These are phyloP conservation scores for Turritis glabra DNA, from an alignment of 345 rosid genomes.

Conservation along the genomic window DNA sequence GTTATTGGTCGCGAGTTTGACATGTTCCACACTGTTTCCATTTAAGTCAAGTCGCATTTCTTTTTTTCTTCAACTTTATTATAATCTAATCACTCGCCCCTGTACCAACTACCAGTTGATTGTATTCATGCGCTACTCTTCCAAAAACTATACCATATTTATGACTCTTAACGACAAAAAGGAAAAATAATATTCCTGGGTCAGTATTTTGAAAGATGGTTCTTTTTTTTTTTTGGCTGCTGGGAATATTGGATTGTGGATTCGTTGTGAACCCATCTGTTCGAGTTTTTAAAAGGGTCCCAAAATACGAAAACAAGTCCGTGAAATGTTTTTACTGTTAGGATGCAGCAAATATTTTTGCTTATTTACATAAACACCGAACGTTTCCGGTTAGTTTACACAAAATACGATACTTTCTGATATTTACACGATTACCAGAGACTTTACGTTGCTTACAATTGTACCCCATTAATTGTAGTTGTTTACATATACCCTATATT, in stretches of 20 bases:
- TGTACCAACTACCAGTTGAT: not conserved
- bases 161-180: not conserved
- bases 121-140: not conserved
- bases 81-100: not conserved
- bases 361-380: not conserved
- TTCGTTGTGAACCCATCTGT: not conserved
- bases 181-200: not conserved
- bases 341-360: not conserved
- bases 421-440: not conserved
- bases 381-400: not conserved
- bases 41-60: not conserved
- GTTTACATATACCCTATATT: not conserved
- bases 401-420: not conserved
- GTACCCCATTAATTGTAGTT: not conserved
- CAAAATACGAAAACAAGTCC: too few species aligned
- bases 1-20: constrained; percentile 4
- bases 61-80: not conserved
- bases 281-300: too few species aligned
- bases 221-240: too few species aligned
- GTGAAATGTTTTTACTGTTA: not conserved
- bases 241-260: not conserved
- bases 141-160: not conserved
- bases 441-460: not conserved
- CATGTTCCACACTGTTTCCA: not conserved
- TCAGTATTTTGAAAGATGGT: too few species aligned